Conservation (phyloP, 495 filamentous ascomycete genomes). For the Xylaria longipes region DNA sequence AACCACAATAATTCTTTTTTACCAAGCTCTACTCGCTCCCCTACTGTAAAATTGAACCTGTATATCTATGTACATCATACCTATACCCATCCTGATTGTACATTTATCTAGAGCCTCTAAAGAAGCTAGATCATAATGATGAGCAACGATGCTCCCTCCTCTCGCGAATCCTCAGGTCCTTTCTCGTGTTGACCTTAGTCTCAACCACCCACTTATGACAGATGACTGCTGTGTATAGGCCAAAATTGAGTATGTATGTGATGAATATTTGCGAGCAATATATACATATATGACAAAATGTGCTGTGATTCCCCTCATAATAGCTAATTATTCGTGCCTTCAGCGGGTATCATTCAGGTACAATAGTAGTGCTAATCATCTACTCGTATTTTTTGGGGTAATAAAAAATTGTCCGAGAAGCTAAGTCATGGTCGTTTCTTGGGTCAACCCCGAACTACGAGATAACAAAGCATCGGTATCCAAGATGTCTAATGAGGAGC, state of each 20-base stretch:
- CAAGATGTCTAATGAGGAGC: slow-evolving; percentile 8
- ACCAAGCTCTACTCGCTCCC: neutral
- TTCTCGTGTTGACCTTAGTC: neutral
- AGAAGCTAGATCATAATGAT: neutral
- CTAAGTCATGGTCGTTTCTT: too few relatives aligned
- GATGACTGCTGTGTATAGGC: neutral
- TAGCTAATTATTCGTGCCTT: neutral
- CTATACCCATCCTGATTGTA: slow-evolving; percentile 11
- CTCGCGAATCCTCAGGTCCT: neutral
- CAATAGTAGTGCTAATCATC: neutral
- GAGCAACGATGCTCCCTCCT: neutral
- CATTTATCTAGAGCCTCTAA: neutral
- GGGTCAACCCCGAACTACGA: neutral
- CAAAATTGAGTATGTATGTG: neutral
- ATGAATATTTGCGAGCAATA: neutral
- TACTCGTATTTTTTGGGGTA: neutral
- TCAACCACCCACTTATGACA: neutral
- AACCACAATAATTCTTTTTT: neutral
- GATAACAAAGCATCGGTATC: neutral
- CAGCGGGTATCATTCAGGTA: neutral
- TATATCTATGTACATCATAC: slow-evolving; percentile 20
- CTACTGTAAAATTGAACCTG: slow-evolving; percentile 5
- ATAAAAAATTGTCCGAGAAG: neutral
- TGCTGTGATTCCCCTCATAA: neutral
- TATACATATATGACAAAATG: neutral